Conservation (phyloP, 176 grass and related monocot genomes). For the sorghum (Sorghum bicolor) region Sorghum_bicolor_NCBIv3 NC_012879.2:11560001-11560500, state of each 20-base stretch:
- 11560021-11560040: too few species aligned
- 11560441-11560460: too few species aligned
- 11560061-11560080: too few species aligned
- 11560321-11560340: neutral
- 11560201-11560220: neutral
- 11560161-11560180: too few species aligned
- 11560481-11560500: too few species aligned
- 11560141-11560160: too few species aligned
- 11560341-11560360: neutral
- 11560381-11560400: neutral
- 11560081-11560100: too few species aligned
- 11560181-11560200: neutral
- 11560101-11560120: too few species aligned
- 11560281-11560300: slow-evolving; percentile 30
- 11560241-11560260: neutral
- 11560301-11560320: neutral
- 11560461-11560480: too few species aligned
- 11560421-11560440: neutral
- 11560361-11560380: neutral
- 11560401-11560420: neutral
- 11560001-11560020: too few species aligned
- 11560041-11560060: too few species aligned
- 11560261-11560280: slow-evolving; percentile 22
- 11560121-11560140: too few species aligned
- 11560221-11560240: neutral